Conservation (phyloP, 306 rosid species). For the Nissolia schottii region DNA sequence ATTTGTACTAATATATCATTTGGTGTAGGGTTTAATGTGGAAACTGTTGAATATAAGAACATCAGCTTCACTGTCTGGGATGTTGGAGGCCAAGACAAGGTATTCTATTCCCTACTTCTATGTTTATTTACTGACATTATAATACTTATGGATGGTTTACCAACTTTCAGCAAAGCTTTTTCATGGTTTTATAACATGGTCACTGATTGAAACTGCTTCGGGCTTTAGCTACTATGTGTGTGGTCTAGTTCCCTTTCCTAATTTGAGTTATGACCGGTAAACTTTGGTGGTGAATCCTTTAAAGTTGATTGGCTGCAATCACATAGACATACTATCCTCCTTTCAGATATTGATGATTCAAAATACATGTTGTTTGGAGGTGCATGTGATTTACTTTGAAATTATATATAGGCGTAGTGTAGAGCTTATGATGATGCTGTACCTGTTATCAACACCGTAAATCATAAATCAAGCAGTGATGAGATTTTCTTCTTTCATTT, state of each 20-base stretch:
- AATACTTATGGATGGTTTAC: not conserved
- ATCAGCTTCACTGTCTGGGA: conserved; percentile 99
- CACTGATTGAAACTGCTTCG: not conserved
- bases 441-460: not conserved
- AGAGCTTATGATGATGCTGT: not conserved
- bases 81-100: conserved; percentile 98
- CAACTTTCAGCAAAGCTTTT: not conserved
- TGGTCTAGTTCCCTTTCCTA: not conserved
- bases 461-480: not conserved
- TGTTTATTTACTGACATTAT: not conserved
- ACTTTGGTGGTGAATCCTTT: not conserved
- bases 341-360: not conserved
- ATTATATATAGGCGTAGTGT: not conserved
- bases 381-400: not conserved
- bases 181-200: conserved; percentile 1
- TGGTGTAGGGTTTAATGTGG: conserved; percentile 81
- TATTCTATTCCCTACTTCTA: conserved; percentile 5
- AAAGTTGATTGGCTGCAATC: not conserved
- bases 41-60: conserved; percentile 93
- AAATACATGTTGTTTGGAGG: not conserved
- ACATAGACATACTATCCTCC: not conserved
- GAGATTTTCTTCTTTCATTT: not conserved
- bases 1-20: conserved; percentile 12
- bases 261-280: not conserved
- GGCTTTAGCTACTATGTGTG: not conserved